Percentiles rank a stretch among this genome's conserved stretches.
These are phyloP conservation scores for Exophiala sideris DNA, from an alignment of 2,329 filamentous ascomycete genomes.

Conservation along the genomic window DNA sequence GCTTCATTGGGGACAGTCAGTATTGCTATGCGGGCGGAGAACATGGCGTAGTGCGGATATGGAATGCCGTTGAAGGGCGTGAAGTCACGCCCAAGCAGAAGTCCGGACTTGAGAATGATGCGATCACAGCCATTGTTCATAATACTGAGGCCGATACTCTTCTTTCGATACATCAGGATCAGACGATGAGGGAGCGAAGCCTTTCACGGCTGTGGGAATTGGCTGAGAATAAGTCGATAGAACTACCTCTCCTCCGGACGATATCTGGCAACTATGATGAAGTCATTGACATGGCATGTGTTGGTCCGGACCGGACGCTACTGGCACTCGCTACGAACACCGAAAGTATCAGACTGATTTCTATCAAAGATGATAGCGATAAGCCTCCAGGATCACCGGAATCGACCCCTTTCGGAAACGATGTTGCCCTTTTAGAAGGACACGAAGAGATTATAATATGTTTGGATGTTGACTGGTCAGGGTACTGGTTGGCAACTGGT, in stretches of 20 bases:
- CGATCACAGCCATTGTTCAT: slow-evolving; percentile 70
- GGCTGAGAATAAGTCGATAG: slow-evolving; percentile 34
- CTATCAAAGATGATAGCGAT: slow-evolving; percentile 49
- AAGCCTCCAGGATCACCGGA: slow-evolving; percentile 22
- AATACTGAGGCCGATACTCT: slow-evolving; percentile 46
- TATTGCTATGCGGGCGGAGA: slow-evolving; percentile 82
- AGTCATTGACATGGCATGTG: slow-evolving; percentile 88
- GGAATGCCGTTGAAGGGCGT: slow-evolving; percentile 71
- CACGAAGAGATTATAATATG: slow-evolving; percentile 96
- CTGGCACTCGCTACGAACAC: slow-evolving; percentile 92
- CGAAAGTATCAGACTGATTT: slow-evolving; percentile 86
- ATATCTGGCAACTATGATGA: slow-evolving; percentile 98
- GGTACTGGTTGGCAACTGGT: slow-evolving; percentile 91
- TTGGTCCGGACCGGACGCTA: slow-evolving; percentile 74
- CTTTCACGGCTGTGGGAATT: slow-evolving; percentile 42
- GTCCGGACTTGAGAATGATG: slow-evolving; percentile 56
- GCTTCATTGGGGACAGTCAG: slow-evolving; percentile 69
- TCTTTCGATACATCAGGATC: slow-evolving; percentile 81
- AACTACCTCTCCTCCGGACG: slow-evolving; percentile 61
- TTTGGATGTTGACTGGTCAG: slow-evolving; percentile 92
- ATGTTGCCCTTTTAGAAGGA: slow-evolving; percentile 79
- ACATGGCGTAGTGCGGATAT: slow-evolving; percentile 77
- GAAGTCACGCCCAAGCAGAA: slow-evolving; percentile 77
- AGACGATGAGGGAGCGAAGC: slow-evolving; percentile 76
- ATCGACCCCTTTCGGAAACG: slow-evolving; percentile 67